Conservation (phyloP, 805 yeast genomes). For the Candida manassasensis region DNA sequence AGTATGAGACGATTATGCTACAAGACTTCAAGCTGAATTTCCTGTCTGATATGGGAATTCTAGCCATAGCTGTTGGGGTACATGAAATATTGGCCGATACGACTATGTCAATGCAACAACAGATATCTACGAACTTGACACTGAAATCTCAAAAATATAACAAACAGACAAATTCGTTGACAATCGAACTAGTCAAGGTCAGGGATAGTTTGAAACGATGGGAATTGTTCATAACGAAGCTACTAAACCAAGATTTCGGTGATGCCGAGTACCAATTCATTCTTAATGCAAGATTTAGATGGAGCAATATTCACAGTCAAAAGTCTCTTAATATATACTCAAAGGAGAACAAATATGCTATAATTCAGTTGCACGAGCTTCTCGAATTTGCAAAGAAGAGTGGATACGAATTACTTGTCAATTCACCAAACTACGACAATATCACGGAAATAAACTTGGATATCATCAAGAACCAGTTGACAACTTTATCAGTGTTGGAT, state of each 20-base stretch:
- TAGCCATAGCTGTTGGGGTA: constrained; percentile 26
- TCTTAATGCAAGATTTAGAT: constrained; percentile 19
- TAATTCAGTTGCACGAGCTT: constrained; percentile 17
- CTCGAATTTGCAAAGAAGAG: constrained; percentile 9
- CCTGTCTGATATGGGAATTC: background rate
- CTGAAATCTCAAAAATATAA: constrained; percentile 20
- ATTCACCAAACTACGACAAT: constrained; percentile 53
- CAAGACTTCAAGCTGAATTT: constrained; percentile 5
- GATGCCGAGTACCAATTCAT: constrained; percentile 5
- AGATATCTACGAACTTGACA: constrained; percentile 15
- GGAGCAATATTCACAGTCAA: constrained; percentile 31
- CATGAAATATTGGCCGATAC: constrained; percentile 45
- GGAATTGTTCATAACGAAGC: constrained; percentile 34
- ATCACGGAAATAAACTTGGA: constrained; percentile 53
- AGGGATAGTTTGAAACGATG: constrained; percentile 46
- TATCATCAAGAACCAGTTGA: constrained; percentile 55
- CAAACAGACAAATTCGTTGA: constrained; percentile 29
- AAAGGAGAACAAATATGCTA: constrained; percentile 25
- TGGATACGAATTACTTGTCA: constrained; percentile 22
- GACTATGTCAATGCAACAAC: constrained; percentile 30
- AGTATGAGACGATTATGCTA: constrained; percentile 21
- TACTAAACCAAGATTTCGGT: constrained; percentile 8
- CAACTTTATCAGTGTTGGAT: constrained; percentile 66
- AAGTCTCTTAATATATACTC: constrained; percentile 26
- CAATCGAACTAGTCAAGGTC: constrained; percentile 34